phyloP scores from a whole-genome alignment of 768 basidiomycete species.

The Boletales sp. region DNA sequence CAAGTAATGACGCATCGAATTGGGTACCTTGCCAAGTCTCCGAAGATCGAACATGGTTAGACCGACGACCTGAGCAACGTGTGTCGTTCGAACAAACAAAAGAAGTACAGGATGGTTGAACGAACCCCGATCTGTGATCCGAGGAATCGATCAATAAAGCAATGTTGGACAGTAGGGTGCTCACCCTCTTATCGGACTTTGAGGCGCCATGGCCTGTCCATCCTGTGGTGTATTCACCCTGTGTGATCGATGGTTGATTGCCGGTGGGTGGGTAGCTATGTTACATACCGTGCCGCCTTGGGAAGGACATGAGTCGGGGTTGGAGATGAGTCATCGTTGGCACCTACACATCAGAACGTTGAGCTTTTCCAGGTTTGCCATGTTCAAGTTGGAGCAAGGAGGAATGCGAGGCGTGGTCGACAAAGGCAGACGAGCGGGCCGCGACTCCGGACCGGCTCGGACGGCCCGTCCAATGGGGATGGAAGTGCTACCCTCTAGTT shows the following conservation, averaged over 20 bases:
- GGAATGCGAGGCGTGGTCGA: no score
- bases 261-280: neutral
- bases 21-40: conserved; percentile 67
- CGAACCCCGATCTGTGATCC: conserved; percentile 62
- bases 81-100: conserved; percentile 9
- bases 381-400: conserved; percentile 14
- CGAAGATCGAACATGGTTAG: conserved; percentile 88
- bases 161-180: conserved; percentile 4
- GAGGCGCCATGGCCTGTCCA: conserved; percentile 92
- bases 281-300: conserved; percentile 45
- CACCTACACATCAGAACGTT: conserved; percentile 78
- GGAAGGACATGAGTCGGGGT: conserved; percentile 2
- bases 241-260: neutral
- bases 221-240: conserved; percentile 93
- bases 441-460: neutral
- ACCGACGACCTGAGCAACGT: conserved; percentile 65
- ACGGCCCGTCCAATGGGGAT: no score
- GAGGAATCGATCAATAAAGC: neutral
- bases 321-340: neutral
- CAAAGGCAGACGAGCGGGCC: conserved; percentile 1
- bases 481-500: neutral
- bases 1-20: conserved; percentile 8
- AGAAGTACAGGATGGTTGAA: conserved; percentile 6
- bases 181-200: conserved; percentile 90
- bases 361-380: conserved; percentile 50